Percentiles rank a stretch among this genome's conserved stretches.
These are phyloP conservation scores for Eucalyptus brandiana DNA, from an alignment of 345 rosid genomes.

Conservation along the genomic window DNA sequence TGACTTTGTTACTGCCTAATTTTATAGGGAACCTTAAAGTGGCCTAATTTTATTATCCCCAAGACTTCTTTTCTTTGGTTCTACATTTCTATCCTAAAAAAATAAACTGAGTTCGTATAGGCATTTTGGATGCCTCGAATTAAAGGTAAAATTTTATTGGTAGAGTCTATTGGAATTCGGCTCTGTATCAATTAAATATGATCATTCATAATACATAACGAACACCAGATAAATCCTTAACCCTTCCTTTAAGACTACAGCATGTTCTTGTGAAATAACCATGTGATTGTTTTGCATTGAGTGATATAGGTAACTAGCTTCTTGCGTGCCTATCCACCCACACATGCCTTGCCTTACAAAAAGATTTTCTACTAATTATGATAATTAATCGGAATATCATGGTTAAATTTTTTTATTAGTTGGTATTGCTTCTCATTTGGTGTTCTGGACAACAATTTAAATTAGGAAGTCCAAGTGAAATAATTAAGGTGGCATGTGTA, in stretches of 20 bases:
- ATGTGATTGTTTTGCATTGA: not conserved
- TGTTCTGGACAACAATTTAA: not conserved
- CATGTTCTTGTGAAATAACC: not conserved
- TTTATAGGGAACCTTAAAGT: too few relatives aligned
- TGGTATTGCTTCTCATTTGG: not conserved
- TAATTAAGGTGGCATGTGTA: not conserved
- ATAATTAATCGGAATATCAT: not conserved
- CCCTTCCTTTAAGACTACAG: too few relatives aligned
- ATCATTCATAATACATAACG: too few relatives aligned
- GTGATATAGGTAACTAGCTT: not conserved
- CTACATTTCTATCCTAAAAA: not conserved
- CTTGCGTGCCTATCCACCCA: not conserved
- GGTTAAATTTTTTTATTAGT: not conserved
- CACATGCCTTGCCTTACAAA: not conserved
- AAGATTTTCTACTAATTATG: not conserved
- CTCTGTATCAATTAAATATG: too few relatives aligned
- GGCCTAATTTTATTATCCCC: not conserved
- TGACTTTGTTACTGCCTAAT: too few relatives aligned
- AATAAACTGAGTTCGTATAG: not conserved
- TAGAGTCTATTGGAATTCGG: too few relatives aligned
- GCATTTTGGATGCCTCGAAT: not conserved
- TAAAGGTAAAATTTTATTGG: too few relatives aligned
- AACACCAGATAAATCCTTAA: too few relatives aligned
- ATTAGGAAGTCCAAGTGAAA: not conserved
- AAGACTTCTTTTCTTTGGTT: not conserved